Evolutionary conservation across 2,329 filamentous ascomycete species (phyloP).

Genomic region (Sporothrix globosa): DNA sequence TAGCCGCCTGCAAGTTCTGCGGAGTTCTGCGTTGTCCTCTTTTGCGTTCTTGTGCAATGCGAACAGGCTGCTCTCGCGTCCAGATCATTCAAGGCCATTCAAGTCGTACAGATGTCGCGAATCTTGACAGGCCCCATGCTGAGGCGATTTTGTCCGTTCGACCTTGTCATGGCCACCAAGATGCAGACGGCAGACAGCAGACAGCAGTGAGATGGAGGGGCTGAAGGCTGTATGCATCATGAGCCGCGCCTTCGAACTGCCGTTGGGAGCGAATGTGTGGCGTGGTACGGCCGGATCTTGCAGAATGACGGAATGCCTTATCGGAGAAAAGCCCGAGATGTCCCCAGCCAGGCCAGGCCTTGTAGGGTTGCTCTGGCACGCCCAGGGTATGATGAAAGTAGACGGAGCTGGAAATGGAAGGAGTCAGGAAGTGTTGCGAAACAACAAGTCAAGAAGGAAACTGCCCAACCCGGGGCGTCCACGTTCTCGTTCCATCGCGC

Average conservation of each 20-base stretch:
- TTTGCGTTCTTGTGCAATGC: not conserved
- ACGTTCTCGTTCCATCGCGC: conserved; percentile 39
- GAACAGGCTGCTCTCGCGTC: too few species aligned
- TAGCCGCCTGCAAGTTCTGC: not conserved
- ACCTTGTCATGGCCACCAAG: not conserved
- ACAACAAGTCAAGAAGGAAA: not conserved
- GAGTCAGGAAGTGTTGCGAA: not conserved
- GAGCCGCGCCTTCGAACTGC: not conserved
- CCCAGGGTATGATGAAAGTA: not conserved
- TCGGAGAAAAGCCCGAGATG: conserved; percentile 1
- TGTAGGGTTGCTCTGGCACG: not conserved
- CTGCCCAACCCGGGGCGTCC: conserved; percentile 27
- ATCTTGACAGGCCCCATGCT: not conserved
- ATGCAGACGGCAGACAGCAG: not conserved
- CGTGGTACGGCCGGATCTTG: conserved; percentile 10
- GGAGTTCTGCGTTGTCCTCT: not conserved
- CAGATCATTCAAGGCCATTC: not conserved
- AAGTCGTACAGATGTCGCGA: conserved; percentile 4
- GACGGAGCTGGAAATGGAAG: not conserved
- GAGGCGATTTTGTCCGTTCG: too few species aligned
- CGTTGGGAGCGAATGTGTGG: not conserved
- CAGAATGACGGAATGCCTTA: not conserved
- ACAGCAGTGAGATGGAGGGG: not conserved
- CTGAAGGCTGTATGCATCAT: not conserved
- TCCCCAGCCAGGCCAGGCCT: not conserved